Evolutionary conservation across 2,329 filamentous ascomycete genomes (phyloP).

Genomic region (Zymoseptoria passerinii): DNA sequence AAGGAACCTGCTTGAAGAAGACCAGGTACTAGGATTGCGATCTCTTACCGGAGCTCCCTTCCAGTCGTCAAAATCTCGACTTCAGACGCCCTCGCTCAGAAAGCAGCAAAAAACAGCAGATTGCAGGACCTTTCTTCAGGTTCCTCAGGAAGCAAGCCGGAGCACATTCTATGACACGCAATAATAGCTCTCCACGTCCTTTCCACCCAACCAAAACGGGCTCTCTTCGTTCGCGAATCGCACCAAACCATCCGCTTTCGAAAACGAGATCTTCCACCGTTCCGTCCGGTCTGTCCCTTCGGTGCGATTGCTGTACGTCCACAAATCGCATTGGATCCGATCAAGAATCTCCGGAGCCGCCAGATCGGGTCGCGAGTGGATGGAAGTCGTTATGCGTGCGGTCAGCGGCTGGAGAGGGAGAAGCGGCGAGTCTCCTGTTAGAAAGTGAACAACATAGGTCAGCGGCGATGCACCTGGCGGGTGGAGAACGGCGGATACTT

Average conservation of each 20-base stretch:
- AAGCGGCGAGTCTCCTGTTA: slow-evolving; percentile 19
- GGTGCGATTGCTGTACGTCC: slow-evolving; percentile 9
- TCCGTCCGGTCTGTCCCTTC: slow-evolving; percentile 1
- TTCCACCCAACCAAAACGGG: slow-evolving; percentile 25
- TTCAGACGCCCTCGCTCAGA: neutral
- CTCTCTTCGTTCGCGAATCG: slow-evolving; percentile 22
- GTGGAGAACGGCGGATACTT: slow-evolving; percentile 3
- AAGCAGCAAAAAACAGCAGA: neutral
- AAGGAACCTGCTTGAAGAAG: slow-evolving; percentile 27
- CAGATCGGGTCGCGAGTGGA: slow-evolving; percentile 16
- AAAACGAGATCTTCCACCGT: slow-evolving; percentile 21
- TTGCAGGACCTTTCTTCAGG: neutral
- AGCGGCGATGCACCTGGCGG: neutral
- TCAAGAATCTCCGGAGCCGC: slow-evolving; percentile 19
- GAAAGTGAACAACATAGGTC: neutral
- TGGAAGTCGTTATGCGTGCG: slow-evolving; percentile 24
- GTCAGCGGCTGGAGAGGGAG: slow-evolving; percentile 24
- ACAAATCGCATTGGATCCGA: slow-evolving; percentile 17
- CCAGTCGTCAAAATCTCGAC: neutral
- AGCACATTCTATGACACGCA: slow-evolving; percentile 16
- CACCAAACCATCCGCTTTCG: slow-evolving; percentile 26
- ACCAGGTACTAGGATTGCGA: neutral
- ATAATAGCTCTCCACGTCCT: slow-evolving; percentile 30
- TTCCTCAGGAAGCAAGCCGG: neutral
- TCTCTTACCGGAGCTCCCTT: neutral